Base-by-base conservation (phyloP, 148 eudicot genomes). In the Rhododendron ovatum region DNA sequence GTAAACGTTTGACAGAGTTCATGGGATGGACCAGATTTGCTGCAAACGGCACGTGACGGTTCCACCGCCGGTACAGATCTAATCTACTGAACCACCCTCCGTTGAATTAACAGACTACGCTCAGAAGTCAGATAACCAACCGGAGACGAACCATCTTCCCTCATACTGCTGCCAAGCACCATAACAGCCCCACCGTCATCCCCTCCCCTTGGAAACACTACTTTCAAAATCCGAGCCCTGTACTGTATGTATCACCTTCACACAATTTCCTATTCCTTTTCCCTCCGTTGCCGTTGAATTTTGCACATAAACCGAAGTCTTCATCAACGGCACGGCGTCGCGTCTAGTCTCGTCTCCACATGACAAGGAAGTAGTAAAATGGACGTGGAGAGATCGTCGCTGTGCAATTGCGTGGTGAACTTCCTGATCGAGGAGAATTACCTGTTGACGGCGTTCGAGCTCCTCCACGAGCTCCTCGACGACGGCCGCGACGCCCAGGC, bases 391-490 rank as follows among this genome's bases (percentile, higher is more conserved):
- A 93, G 90, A 85, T 95, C 99, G 86, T 97, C 99, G 86, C 88
- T 97, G 89, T 97, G 99, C 91, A 97, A 97, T 90, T 97, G 99
- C 87, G 99, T 97, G 82, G 99, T 97, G 88, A 97, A 98, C 91
- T 98, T 98, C 86, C 88, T 95, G 20, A 79, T 98, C 39, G 99
- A 98, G 75, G 99, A 98, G 92, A 98, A 95, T 85, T 98, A 98
- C 90, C 71, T 94, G 39, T 88, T 98, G 28, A 90, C 98, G 81
- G 99, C 99, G 7, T 98, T 98, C 89, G 99, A 98, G 93, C 98
- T 98, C 45, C 99, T 98, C 84, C 99, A 98, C 85, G 99, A 98
- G 92, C 98, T 98, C 11, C 91, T 98, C 59, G 99, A 98, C 57
- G 99, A 98, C 33, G 99, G 99, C n/a, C 94, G 98, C 67, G 99